Percentiles rank a stretch among this genome's conserved stretches.
Conservation (phyloP, 2,329 filamentous ascomycete species). For the Fusarium foetens region DNA sequence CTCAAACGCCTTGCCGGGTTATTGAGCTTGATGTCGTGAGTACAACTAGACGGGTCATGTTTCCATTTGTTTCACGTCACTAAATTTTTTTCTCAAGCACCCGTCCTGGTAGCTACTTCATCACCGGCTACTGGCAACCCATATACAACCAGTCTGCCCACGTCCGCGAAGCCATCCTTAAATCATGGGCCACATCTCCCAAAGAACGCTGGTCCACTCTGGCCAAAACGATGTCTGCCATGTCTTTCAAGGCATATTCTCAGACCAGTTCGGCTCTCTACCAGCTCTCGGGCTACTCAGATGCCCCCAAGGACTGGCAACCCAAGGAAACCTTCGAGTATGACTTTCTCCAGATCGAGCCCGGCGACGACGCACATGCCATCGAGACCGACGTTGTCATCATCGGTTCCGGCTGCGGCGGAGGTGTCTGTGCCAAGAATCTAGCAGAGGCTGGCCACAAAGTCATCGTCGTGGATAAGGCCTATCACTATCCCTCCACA, state of each 20-base stretch:
- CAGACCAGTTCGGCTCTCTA: constrained; percentile 66
- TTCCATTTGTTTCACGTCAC: background rate
- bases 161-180: constrained; percentile 70
- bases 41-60: constrained; percentile 7
- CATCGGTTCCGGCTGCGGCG: constrained; percentile 88
- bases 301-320: constrained; percentile 62
- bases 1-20: constrained; percentile 53
- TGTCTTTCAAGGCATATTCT: constrained; percentile 66
- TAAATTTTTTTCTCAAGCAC: constrained; percentile 57
- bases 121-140: constrained; percentile 74
- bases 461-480: constrained; percentile 86
- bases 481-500: constrained; percentile 77
- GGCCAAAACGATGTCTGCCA: constrained; percentile 63
- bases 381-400: constrained; percentile 86
- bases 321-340: constrained; percentile 65
- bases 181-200: constrained; percentile 69
- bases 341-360: constrained; percentile 68
- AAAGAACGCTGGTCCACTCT: constrained; percentile 65
- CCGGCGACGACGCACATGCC: constrained; percentile 58
- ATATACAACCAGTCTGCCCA: constrained; percentile 69
- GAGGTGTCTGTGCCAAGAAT: constrained; percentile 82
- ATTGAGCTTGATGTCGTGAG: constrained; percentile 58
- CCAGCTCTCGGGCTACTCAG: constrained; percentile 66
- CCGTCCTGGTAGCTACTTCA: constrained; percentile 68
- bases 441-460: constrained; percentile 78